Conservation (phyloP, 495 filamentous ascomycete genomes). For the Aspergillus saccharolyticus region DNA sequence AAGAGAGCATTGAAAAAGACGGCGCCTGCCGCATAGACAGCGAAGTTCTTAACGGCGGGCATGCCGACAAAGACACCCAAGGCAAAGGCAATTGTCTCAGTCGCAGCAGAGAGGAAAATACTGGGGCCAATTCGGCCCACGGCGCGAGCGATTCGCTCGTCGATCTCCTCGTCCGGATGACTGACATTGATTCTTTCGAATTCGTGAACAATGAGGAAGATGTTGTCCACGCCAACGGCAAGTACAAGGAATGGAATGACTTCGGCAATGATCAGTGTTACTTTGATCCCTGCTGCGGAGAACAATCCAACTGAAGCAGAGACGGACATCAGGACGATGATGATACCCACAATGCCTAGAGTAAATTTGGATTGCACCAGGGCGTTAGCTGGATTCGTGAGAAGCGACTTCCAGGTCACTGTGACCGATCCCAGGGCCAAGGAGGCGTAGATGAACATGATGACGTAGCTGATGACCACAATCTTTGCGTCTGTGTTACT, state of each 20-base stretch:
- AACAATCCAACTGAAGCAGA: slow-evolving; percentile 91
- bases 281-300: slow-evolving; percentile 82
- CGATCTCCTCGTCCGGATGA: slow-evolving; percentile 79
- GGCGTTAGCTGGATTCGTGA: slow-evolving; percentile 74
- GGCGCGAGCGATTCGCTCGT: slow-evolving; percentile 75
- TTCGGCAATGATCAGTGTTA: slow-evolving; percentile 94
- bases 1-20: slow-evolving; percentile 94
- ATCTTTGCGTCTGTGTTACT: slow-evolving; percentile 98
- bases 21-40: slow-evolving; percentile 90
- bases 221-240: slow-evolving; percentile 96
- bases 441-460: slow-evolving; percentile 98
- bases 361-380: slow-evolving; percentile 95
- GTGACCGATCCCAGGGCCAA: slow-evolving; percentile 85
- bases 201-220: slow-evolving; percentile 97
- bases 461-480: slow-evolving; percentile 91
- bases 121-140: slow-evolving; percentile 93
- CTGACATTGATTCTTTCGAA: slow-evolving; percentile 92
- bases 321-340: slow-evolving; percentile 96
- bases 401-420: slow-evolving; percentile 63
- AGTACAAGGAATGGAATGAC: slow-evolving; percentile 97
- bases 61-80: slow-evolving; percentile 92
- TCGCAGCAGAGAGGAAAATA: slow-evolving; percentile 89
- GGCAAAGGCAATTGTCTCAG: slow-evolving; percentile 88
- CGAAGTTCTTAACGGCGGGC: slow-evolving; percentile 96
- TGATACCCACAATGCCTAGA: slow-evolving; percentile 82